Evolutionary conservation across 192 early-diverging fungal species (phyloP).

Genomic region (Podila minutissima): DNA sequence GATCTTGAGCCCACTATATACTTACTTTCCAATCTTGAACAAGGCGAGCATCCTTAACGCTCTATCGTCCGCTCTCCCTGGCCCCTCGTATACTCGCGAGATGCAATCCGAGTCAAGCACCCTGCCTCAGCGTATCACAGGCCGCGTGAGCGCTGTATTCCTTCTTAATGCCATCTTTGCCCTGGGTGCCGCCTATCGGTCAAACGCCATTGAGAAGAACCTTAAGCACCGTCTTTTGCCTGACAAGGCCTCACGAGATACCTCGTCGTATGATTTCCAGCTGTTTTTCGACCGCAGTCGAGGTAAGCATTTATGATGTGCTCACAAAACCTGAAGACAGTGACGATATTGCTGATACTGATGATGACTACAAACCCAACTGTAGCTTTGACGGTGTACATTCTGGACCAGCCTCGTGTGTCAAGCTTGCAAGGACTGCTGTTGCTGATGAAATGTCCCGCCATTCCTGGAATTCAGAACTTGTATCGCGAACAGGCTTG

Average conservation of each 20-base stretch:
- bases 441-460: slow-evolving; percentile 45
- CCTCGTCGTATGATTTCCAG: slow-evolving; percentile 15
- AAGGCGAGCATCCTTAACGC: slow-evolving; percentile 46
- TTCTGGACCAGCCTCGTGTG: slow-evolving; percentile 41
- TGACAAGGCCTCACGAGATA: slow-evolving; percentile 1
- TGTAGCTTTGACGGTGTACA: slow-evolving; percentile 35
- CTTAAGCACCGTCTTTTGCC: slow-evolving; percentile 16
- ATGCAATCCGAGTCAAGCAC: background rate
- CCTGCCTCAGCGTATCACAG: slow-evolving; percentile 39
- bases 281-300: slow-evolving; percentile 30
- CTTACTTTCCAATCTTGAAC: slow-evolving; percentile 35
- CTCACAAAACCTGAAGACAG: background rate
- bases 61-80: slow-evolving; percentile 19
- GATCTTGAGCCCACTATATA: slow-evolving; percentile 42
- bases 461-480: slow-evolving; percentile 41
- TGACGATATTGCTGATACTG: too few species aligned
- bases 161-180: slow-evolving; percentile 47
- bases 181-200: slow-evolving; percentile 40
- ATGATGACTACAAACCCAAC: background rate
- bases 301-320: slow-evolving; percentile 10
- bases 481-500: slow-evolving; percentile 50
- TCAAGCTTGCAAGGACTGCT: slow-evolving; percentile 39
- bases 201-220: slow-evolving; percentile 40
- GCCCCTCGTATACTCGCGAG: background rate
- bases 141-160: slow-evolving; percentile 42